Conservation (phyloP, 768 basidiomycete species). For the Suillus brevipes region DNA sequence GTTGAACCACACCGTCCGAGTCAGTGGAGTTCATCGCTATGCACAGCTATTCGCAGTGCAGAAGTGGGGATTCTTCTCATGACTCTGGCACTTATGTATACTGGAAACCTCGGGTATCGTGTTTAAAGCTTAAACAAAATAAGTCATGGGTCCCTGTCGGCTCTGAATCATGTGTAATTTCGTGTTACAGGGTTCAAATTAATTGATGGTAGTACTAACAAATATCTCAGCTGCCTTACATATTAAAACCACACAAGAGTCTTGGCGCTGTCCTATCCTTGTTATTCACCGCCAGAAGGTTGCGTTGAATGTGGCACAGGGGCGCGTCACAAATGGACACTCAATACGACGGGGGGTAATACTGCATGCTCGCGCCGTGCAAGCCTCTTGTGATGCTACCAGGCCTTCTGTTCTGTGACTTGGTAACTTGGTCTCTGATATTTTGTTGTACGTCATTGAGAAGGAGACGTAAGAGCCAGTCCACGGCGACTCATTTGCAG, state of each 20-base stretch:
- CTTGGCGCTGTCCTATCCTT: not conserved
- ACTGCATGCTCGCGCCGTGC: not conserved
- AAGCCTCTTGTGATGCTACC: not conserved
- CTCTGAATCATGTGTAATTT: not conserved
- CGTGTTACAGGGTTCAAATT: too few relatives aligned
- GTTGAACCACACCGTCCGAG: not conserved
- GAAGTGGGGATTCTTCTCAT: not conserved
- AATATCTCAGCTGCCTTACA: not conserved
- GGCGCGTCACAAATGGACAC: not conserved
- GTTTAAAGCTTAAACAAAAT: not conserved
- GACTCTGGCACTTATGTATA: not conserved
- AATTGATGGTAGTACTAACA: not conserved
- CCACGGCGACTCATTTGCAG: not conserved
- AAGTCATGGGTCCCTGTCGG: not conserved
- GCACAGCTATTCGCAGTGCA: not conserved
- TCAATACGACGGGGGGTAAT: not conserved
- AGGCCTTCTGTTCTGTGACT: not conserved
- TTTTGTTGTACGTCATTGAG: too few relatives aligned
- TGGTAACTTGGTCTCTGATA: not conserved
- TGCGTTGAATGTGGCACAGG: not conserved
- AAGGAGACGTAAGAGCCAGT: not conserved
- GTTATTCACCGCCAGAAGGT: not conserved
- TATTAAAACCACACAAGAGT: not conserved
- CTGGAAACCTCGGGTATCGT: not conserved
- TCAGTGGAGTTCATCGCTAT: not conserved